Evolutionary conservation across 768 basidiomycete species (phyloP), one percentile per base, ranked within the genome.

Genomic region (Pleurotus tuoliensis): DNA sequence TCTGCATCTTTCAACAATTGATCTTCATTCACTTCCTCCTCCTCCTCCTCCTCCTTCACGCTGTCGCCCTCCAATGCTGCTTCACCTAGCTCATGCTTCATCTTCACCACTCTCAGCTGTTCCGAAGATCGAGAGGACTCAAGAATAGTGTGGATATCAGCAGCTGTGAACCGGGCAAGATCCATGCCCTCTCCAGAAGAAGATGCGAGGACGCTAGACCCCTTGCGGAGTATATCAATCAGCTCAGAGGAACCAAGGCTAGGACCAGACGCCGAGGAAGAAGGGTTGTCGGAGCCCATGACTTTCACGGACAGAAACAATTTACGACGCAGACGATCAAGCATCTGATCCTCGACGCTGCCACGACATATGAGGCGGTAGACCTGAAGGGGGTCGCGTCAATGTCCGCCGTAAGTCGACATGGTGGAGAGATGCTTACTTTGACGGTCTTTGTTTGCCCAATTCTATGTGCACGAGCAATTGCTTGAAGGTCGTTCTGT

Each of bases 401-500:
- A 34, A 34, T 4, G 30, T 11, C 30, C 11, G 30, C 30, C 4
- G 11, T 34, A 34, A 3, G 1, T 34, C 30, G 11, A 34, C 30
- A 34, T 34, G 30, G 30, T 4, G 24, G 30, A 34, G 30, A 34
- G 2, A 34, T 1, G 30, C 30, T 34, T 34, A 34, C 30, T 34
- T 87, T 82, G 58, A 90, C 88, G 22, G 73, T 72, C 63, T 87
- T 88, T 51, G 80, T 88, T 66, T 90, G 88, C 5, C 88, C 88
- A 54, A 90, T 88, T 8, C 91, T 82, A 67, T 92, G 91, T 0
- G 91, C 91, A 41, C 91, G 79, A 20, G 91, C 91, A 67, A 92
- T 90, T 0, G 91, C 91, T 69, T 92, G 90, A 5, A 92, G 71
- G 66, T 93, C 91, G 66, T 90, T 92, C 67, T 91, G 81, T 11